These are phyloP conservation scores for Candida stauntonica DNA, from an alignment of 805 yeast genomes.

Conservation along the genomic window DNA sequence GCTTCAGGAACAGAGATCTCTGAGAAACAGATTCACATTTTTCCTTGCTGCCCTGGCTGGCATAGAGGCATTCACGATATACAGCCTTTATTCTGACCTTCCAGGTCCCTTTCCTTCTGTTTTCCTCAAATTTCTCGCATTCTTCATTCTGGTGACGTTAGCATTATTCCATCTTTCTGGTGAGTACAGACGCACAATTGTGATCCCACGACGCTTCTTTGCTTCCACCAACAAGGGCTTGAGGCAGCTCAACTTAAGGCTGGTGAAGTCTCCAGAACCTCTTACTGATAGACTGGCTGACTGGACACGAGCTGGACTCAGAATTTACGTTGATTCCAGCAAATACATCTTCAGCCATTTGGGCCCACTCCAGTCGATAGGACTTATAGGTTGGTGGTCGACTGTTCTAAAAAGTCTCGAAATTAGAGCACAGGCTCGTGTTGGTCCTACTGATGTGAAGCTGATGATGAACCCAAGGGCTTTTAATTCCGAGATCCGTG, in stretches of 20 bases:
- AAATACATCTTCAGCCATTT: constrained; percentile 1
- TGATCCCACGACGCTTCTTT: constrained; percentile 74
- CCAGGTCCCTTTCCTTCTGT: constrained; percentile 33
- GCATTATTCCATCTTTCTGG: constrained; percentile 82
- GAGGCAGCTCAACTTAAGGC: constrained; percentile 72
- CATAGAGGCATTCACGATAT: constrained; percentile 35
- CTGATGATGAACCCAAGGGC: constrained; percentile 75
- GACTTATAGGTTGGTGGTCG: constrained; percentile 10
- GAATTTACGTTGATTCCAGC: constrained; percentile 21
- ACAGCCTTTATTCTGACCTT: constrained; percentile 36
- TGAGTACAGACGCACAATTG: constrained; percentile 81
- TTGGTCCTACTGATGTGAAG: constrained; percentile 79
- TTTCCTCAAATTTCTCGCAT: constrained; percentile 48
- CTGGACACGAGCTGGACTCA: constrained; percentile 27
- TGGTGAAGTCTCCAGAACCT: constrained; percentile 56
- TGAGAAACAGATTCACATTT: constrained; percentile 45
- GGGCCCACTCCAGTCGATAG: constrained; percentile 14
- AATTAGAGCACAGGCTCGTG: constrained; percentile 49
- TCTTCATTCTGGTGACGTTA: constrained; percentile 62
- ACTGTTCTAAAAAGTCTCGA: constrained; percentile 20
- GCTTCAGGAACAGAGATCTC: constrained; percentile 61
- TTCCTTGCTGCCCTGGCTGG: constrained; percentile 39
- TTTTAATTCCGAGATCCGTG: constrained; percentile 78
- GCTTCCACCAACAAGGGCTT: constrained; percentile 85
- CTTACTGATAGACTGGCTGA: constrained; percentile 35